phyloP scores from a whole-genome alignment of 2,329 filamentous ascomycete species.

The Didymella lethalis region DNA sequence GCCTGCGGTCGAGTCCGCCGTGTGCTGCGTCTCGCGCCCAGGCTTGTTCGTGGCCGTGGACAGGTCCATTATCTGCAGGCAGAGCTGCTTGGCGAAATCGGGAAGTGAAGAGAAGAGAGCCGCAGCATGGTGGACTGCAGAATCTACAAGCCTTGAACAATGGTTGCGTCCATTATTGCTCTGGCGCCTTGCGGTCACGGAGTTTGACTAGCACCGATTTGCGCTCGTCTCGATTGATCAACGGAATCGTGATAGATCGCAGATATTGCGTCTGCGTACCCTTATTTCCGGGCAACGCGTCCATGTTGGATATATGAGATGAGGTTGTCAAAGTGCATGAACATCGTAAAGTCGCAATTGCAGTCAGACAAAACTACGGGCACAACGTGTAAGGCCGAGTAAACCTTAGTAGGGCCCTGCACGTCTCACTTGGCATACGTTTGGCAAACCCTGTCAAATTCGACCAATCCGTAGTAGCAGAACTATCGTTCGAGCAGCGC shows the following conservation, averaged over 20 bases:
- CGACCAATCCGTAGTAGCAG: background rate
- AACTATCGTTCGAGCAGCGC: background rate
- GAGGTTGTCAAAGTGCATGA: background rate
- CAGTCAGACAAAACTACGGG: background rate
- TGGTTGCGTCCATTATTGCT: slow-evolving; percentile 6
- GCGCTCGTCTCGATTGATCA: slow-evolving; percentile 7
- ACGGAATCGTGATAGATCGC: slow-evolving; percentile 1
- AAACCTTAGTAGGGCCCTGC: background rate
- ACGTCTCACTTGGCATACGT: slow-evolving; percentile 14
- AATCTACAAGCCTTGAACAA: slow-evolving; percentile 11
- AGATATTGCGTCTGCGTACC: background rate
- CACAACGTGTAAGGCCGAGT: background rate
- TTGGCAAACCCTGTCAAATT: slow-evolving; percentile 9
- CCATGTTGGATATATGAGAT: background rate
- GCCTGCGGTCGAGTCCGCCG: slow-evolving; percentile 4
- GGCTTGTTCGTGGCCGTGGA: slow-evolving; percentile 15
- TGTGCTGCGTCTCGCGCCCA: slow-evolving; percentile 9
- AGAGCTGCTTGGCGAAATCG: slow-evolving; percentile 3
- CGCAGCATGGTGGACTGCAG: slow-evolving; percentile 12
- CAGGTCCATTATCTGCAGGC: slow-evolving; percentile 14
- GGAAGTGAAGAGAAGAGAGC: slow-evolving; percentile 13
- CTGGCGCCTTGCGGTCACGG: slow-evolving; percentile 6
- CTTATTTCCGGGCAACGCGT: slow-evolving; percentile 9
- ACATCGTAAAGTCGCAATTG: background rate
- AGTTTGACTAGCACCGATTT: slow-evolving; percentile 10